Percentiles rank a stretch among this genome's conserved stretches.
phyloP scores from a whole-genome alignment of 768 basidiomycete genomes.

The Hortiboletus campestris region DNA sequence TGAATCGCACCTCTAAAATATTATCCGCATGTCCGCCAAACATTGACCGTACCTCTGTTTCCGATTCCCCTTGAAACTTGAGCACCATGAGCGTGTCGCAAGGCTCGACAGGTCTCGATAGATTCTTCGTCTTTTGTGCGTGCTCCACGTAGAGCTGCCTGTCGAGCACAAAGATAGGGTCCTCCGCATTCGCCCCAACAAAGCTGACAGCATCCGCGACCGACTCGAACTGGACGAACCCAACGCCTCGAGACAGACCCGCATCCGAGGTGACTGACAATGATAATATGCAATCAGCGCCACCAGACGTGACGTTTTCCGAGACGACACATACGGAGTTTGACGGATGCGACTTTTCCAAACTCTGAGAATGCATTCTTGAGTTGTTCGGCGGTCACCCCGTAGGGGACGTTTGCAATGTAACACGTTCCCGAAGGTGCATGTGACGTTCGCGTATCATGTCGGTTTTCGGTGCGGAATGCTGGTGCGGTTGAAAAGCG shows the following conservation, averaged over 20 bases:
- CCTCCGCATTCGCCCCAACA: conserved; percentile 35
- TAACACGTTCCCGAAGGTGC: conserved; percentile 42
- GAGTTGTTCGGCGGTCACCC: conserved; percentile 39
- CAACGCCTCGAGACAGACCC: conserved; percentile 44
- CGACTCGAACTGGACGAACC: conserved; percentile 43
- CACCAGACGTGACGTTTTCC: not conserved
- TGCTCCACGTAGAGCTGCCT: conserved; percentile 45
- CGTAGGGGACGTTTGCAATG: conserved; percentile 55
- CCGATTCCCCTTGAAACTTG: conserved; percentile 25
- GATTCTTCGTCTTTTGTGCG: conserved; percentile 19
- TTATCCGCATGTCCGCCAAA: conserved; percentile 21
- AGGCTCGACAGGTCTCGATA: conserved; percentile 16
- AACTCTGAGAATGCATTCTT: conserved; percentile 41
- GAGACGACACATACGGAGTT: conserved; percentile 38
- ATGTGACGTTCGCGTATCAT: not conserved
- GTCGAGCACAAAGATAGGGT: conserved; percentile 49
- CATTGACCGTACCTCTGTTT: conserved; percentile 23
- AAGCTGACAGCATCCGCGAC: conserved; percentile 38
- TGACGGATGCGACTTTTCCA: conserved; percentile 39
- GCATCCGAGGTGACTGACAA: conserved; percentile 23
- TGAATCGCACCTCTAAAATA: conserved; percentile 31
- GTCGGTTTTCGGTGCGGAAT: conserved; percentile 1
- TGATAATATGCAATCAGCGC: conserved; percentile 1
- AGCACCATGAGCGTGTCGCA: conserved; percentile 32
- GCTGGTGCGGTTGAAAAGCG: conserved; percentile 18